Base-by-base conservation (phyloP, 2,329 filamentous ascomycete species). In the Sclerotinia sclerotiorum region DNA sequence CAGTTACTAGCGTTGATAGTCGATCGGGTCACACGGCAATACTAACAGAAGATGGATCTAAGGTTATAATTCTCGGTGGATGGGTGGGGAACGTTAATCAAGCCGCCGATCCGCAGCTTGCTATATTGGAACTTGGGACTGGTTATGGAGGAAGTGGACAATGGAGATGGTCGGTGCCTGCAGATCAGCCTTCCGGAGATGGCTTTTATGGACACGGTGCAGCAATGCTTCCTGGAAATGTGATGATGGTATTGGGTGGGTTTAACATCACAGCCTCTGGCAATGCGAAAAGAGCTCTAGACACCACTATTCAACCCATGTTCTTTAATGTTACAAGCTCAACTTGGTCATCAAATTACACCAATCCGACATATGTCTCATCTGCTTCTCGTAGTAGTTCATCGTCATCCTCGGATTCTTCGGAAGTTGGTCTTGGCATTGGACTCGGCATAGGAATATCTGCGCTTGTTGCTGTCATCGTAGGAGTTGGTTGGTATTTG, bases 1-100 rank as follows among this genome's bases (percentile, higher is more conserved):
- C 71, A 5, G 65, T 65, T n/a, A 72, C 69, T 1, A 72, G 24
- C 8, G 68, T 77, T 5, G 91, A 97, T 72, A 92, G 93, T 49
- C 84, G 95, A 67, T 97, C 94, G 5, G 95, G 95, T 0, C 95
- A 99, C 76, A 94, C 92, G 0, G 89, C 94, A 0, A 86, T 97
- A 1, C 80, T 97, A 5, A 92, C 88, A 39, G 85, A 90, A 65
- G 93, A 97, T 75, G 94, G 94, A 0, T 86, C 82, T 35, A 87
- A 85, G n/a, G 82, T 98, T 11, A 81, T 97, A 52, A 81, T 99
- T 1, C 84, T 93, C 69, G 95, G 95, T 27, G 95, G 95, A 1
- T 99, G 95, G 95, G 93, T 97, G 5, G 94, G 94, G 4, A 88
- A 96, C 75, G 83, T 90, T 0, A 84, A 82, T 11, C 90, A 88